A percentile compares a stretch with the other conserved stretches of the same genome.
Evolutionary conservation across 2,329 filamentous ascomycete genomes (phyloP).

Genomic region (Claviceps digitariae): DNA sequence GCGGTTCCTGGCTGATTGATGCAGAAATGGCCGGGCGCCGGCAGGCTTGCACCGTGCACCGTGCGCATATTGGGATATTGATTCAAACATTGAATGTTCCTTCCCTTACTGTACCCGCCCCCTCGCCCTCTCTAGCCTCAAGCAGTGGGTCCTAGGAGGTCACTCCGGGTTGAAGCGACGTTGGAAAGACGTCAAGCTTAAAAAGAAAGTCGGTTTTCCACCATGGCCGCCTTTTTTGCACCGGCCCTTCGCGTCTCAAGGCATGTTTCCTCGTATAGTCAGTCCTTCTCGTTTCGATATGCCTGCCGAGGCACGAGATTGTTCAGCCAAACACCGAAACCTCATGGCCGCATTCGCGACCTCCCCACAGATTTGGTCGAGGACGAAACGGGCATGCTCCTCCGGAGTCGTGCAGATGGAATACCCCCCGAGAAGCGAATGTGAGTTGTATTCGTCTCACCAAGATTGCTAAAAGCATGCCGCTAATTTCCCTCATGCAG

Average conservation of each 20-base stretch:
- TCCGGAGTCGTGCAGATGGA: constrained; percentile 2
- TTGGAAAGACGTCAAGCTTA: neutral
- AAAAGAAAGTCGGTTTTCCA: neutral
- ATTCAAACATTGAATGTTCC: too few relatives aligned
- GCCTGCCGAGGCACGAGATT: constrained; percentile 4
- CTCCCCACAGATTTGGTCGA: constrained; percentile 7
- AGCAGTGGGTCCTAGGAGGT: too few relatives aligned
- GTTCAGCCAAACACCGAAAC: neutral
- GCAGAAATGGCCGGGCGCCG: too few relatives aligned
- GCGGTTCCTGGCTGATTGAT: too few relatives aligned
- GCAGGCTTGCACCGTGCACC: too few relatives aligned
- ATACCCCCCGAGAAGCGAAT: constrained; percentile 1
- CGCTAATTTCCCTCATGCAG: constrained; percentile 3
- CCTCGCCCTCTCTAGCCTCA: too few relatives aligned
- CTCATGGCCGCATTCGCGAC: neutral
- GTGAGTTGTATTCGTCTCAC: constrained; percentile 1
- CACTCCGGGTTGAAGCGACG: too few relatives aligned
- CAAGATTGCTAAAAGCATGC: neutral
- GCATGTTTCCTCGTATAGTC: neutral
- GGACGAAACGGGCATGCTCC: constrained; percentile 3
- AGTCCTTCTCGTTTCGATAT: neutral
- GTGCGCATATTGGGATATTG: too few relatives aligned
- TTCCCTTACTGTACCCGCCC: too few relatives aligned
- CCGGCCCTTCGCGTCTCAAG: constrained; percentile 1
- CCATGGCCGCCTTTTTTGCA: neutral